Percentiles rank a stretch among this genome's conserved stretches.
Evolutionary conservation across 1,139 yeast genomes (phyloP).

Genomic region (Suhomyces taliae): DNA sequence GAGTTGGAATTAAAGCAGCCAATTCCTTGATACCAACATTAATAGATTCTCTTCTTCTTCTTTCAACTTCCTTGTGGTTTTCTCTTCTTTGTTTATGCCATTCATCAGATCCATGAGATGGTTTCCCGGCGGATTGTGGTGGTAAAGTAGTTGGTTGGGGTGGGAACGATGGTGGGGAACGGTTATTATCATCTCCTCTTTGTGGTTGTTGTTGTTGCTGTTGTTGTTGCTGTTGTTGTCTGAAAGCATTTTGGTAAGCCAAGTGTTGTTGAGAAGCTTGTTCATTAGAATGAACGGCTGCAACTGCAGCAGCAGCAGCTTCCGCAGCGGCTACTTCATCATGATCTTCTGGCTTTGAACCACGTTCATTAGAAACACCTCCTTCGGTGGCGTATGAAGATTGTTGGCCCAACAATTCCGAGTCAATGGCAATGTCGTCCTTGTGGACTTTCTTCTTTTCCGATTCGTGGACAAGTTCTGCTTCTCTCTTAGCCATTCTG

Average conservation of each 20-base stretch:
- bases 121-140: conserved; percentile 42
- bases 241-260: conserved; percentile 34
- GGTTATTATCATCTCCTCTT: conserved; percentile 9
- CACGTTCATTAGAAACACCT: conserved; percentile 15
- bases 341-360: conserved; percentile 17
- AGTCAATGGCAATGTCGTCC: conserved; percentile 46
- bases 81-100: conserved; percentile 86
- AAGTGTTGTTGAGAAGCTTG: conserved; percentile 26
- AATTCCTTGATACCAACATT: conserved; percentile 85
- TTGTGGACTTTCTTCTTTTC: conserved; percentile 31
- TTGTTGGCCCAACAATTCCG: conserved; percentile 50
- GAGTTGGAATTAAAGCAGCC: conserved; percentile 79
- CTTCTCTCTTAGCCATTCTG: conserved; percentile 33
- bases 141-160: conserved; percentile 39
- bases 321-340: conserved; percentile 31
- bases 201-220: conserved; percentile 16
- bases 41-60: conserved; percentile 91
- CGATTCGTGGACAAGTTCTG: conserved; percentile 19
- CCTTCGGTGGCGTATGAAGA: conserved; percentile 29
- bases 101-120: conserved; percentile 71
- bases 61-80: conserved; percentile 96
- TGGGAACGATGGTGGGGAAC: conserved; percentile 15
- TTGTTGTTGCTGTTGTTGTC: conserved; percentile 23
- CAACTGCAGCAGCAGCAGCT: conserved; percentile 38
- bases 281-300: conserved; percentile 21